Base-by-base conservation (phyloP, 352 stramenopile genomes). In the Thalassiosira delicatula region DNA sequence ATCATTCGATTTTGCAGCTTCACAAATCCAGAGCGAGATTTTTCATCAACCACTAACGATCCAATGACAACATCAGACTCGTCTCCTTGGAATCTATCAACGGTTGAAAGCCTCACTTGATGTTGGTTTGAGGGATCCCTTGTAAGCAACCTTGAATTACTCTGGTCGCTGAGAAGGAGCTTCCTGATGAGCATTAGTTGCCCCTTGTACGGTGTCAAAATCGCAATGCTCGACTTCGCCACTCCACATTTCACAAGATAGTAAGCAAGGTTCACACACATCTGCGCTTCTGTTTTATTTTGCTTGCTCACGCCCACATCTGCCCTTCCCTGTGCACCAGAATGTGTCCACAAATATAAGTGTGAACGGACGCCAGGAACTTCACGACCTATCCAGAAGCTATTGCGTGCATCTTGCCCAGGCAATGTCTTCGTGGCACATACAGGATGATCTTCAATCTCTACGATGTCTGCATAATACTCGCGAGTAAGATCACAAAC, bases 1-100 rank as follows among this genome's bases (percentile, higher is more conserved):
- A 96, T 96, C 92, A 96, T 96, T 1, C 94, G 88, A 63, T 97
- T 97, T 60, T 94, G 90, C 3, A 96, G 71, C 66, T 96, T 96
- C n/a, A 96, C 94, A 72, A 96, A 96, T 3, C 92, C 89, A 2
- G 92, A 96, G n/a, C 85, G 88, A 51, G 94, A 96, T 59, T 96
- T 96, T 9, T 93, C 92, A 69, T 97, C 94, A 29, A 96, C 96
- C 53, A 97, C 94, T 23, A 97, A 77, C 23, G 92, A 96, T 11
- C 94, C 88, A 63, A 96, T 94, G n/a, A 96, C 91, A 37, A 96
- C 82, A 74, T 97, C 94, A 12, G 92, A 93, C 87, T 97, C 94
- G 56, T 97, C 94, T 19, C 94, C 94, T 84, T 97, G 94, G 37
- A 96, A 97, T n/a, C 93, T 86, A 82, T 96, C 94, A 5, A 97